These are phyloP conservation scores for Lodderomyces oxycetoniae DNA, from an alignment of 1,139 yeast genomes.

Conservation along the genomic window DNA sequence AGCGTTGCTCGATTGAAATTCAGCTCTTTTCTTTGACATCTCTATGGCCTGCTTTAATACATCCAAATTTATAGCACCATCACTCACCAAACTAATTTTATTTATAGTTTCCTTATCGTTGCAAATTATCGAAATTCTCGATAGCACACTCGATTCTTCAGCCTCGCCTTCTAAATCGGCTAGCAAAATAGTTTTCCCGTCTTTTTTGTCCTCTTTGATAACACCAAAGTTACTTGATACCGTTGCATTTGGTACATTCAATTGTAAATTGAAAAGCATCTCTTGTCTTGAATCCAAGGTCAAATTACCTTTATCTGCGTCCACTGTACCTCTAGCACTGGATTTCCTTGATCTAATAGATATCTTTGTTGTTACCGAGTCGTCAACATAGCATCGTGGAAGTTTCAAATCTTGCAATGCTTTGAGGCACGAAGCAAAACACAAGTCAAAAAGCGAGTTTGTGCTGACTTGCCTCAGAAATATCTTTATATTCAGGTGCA, in stretches of 20 bases:
- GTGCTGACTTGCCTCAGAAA: slow-evolving; percentile 44
- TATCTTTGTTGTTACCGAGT: slow-evolving; percentile 42
- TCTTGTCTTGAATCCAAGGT: slow-evolving; percentile 25
- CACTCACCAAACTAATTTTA: slow-evolving; percentile 17
- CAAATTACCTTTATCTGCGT: slow-evolving; percentile 34
- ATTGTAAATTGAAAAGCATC: slow-evolving; percentile 24
- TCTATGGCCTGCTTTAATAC: slow-evolving; percentile 42
- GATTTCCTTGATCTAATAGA: slow-evolving; percentile 46
- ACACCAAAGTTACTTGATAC: slow-evolving; percentile 66
- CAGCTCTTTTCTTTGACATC: slow-evolving; percentile 12
- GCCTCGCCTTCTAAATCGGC: slow-evolving; percentile 79
- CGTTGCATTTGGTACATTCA: slow-evolving; percentile 36
- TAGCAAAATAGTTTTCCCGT: slow-evolving; percentile 37
- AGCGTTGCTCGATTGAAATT: too few relatives aligned
- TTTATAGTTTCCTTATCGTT: slow-evolving; percentile 16
- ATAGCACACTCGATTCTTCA: slow-evolving; percentile 52
- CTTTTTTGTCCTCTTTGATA: slow-evolving; percentile 22
- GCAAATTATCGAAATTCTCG: slow-evolving; percentile 38
- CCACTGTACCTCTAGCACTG: slow-evolving; percentile 37
- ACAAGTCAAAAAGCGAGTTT: slow-evolving; percentile 77
- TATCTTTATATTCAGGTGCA: slow-evolving; percentile 72
- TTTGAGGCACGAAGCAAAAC: slow-evolving; percentile 63
- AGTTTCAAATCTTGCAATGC: slow-evolving; percentile 59
- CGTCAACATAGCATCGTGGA: slow-evolving; percentile 60
- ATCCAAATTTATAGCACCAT: slow-evolving; percentile 39